Base-by-base conservation (phyloP, 169 alveolate genomes). In the Besnoitia besnoiti region DNA sequence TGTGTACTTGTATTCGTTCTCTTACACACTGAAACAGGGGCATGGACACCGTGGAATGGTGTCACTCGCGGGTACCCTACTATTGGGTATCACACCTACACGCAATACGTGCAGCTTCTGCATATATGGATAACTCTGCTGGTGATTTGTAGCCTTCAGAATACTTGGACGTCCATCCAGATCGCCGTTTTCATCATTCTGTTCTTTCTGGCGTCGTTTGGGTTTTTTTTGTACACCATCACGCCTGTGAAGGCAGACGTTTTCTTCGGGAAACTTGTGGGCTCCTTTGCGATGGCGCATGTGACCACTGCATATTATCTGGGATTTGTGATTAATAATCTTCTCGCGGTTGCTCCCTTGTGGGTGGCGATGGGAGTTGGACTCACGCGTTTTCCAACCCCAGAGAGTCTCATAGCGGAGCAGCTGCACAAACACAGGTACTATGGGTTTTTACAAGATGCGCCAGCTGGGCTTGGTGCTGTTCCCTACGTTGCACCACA, bases 1-100 rank as follows among this genome's bases (percentile, higher is more conserved):
- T 35, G 93, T 10, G 94, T 94, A 27, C 96, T 93, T 92, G 91
- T 95, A 2, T 42, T 95, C 47, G 82, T 92, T 33, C 92, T 95
- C 35, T 55, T 94, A n/a, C 84, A 85, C 51, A 84, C 93, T 75
- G 76, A 94, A 37, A 91, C 95, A 39, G 94, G 95, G 40, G 94
- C 91, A 51, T 94, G 55, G 35, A 44, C 79, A 59, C 91, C 94
- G 61, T 10, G 77, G 27, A 47, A 33, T 16, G 49, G 90, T 37
- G 91, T 91, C 59, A 91, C 89, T 37, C 82, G 79, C 8, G 91
- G 91, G 51, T 88, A 85, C 49, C 85, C 85, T 61, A 95, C 85
- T 75, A 51, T 94, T 37, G 96, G 95, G 44, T 51, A 51, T 51
- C 67, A 51, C 24, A 51, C 67, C 67, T 51, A 51, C 24, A 16